phyloP scores from a whole-genome alignment of 1,284 basidiomycete species.

The Ceratobasidium sp. region DNA sequence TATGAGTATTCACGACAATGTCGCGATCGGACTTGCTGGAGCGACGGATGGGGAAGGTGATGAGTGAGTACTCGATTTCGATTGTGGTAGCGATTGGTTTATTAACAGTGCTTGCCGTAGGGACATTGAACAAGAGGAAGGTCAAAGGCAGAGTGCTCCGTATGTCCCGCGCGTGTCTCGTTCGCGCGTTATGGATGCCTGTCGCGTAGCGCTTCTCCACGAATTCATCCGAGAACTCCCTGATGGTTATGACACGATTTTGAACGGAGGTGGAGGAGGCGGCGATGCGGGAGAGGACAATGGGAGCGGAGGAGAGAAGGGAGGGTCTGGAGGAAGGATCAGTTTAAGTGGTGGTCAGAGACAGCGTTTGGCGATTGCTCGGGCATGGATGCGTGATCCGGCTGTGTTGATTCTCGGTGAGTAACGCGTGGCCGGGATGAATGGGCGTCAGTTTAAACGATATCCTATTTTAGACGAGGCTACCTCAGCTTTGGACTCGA shows the following conservation, averaged over 20 bases:
- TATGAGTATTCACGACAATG: constrained; percentile 88
- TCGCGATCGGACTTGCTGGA: constrained; percentile 82
- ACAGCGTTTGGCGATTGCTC: constrained; percentile 91
- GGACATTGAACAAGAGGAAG: constrained; percentile 51
- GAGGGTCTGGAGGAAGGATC: constrained; percentile 52
- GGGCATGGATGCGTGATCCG: constrained; percentile 89
- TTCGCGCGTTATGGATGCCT: constrained; percentile 83
- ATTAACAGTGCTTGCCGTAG: neutral
- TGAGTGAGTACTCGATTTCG: constrained; percentile 3
- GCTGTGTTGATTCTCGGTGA: constrained; percentile 91
- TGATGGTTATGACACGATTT: constrained; percentile 87
- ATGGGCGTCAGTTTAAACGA: constrained; percentile 15
- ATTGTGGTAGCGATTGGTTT: neutral
- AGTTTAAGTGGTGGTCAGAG: constrained; percentile 93
- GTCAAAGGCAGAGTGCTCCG: constrained; percentile 48
- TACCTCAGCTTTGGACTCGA: constrained; percentile 93
- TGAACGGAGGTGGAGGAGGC: constrained; percentile 75
- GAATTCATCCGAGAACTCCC: constrained; percentile 89
- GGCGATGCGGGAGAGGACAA: neutral
- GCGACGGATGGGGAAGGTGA: constrained; percentile 56
- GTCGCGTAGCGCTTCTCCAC: constrained; percentile 88
- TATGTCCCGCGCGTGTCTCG: constrained; percentile 64
- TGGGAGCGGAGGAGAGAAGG: neutral
- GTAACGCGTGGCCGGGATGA: constrained; percentile 54
- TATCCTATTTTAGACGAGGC: constrained; percentile 81